Evolutionary conservation across 495 filamentous ascomycete genomes (phyloP).

Genomic region (Alectoria sarmentosa): DNA sequence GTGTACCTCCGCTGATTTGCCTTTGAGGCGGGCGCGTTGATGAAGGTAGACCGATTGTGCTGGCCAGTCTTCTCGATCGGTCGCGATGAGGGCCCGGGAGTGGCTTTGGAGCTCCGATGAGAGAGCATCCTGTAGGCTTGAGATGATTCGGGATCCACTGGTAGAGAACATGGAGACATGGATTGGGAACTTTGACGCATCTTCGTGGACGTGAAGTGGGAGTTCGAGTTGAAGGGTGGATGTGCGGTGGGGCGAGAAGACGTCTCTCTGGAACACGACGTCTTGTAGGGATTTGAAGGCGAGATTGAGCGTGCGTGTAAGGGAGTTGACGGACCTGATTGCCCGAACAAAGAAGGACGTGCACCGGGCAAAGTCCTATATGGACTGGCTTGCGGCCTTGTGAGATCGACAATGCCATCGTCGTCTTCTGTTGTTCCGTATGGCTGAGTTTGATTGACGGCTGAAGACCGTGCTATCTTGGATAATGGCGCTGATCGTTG

Average conservation of each 20-base stretch:
- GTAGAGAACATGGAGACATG: neutral
- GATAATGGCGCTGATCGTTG: neutral
- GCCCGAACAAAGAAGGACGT: neutral
- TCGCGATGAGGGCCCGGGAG: neutral
- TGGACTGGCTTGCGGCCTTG: neutral
- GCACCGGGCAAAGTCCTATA: neutral
- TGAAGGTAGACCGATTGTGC: neutral
- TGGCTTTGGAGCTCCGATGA: neutral
- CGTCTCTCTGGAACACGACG: neutral
- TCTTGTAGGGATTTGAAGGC: neutral
- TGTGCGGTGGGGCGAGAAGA: neutral
- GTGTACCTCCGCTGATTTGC: constrained; percentile 40
- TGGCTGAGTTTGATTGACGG: neutral
- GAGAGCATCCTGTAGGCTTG: neutral
- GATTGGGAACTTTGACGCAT: neutral
- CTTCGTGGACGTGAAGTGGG: no score
- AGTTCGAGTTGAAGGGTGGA: neutral
- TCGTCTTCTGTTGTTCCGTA: neutral
- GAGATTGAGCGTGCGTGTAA: neutral
- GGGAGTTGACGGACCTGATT: neutral
- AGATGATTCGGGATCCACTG: neutral
- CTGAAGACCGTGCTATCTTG: neutral
- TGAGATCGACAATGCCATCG: constrained; percentile 1
- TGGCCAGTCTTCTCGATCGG: neutral
- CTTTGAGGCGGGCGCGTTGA: neutral